Evolutionary conservation across 371 early-diverging fungal species (phyloP).

Genomic region (Apophysomyces elegans): DNA sequence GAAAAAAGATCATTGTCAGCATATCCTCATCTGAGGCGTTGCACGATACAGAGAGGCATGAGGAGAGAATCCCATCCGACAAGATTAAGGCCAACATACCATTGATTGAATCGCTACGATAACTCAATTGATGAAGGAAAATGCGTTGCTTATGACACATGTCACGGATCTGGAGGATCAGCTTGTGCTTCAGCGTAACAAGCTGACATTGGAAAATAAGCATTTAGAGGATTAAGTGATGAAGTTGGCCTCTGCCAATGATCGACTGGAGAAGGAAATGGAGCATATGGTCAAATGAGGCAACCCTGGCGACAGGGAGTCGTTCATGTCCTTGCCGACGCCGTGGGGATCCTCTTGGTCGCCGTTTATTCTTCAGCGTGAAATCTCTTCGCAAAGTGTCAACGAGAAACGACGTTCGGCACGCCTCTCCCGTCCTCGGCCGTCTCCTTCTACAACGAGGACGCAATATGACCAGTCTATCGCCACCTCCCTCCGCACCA

Average conservation of each 20-base stretch:
- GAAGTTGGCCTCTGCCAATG: constrained; percentile 50
- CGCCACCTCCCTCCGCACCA: not conserved
- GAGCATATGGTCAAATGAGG: constrained; percentile 46
- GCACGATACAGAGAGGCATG: not conserved
- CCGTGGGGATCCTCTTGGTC: not conserved
- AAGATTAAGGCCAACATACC: not conserved
- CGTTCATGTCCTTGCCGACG: not conserved
- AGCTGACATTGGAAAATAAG: constrained; percentile 42
- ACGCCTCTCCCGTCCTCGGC: not conserved
- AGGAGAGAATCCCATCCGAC: not conserved
- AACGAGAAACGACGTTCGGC: not conserved
- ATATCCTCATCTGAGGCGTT: too few species aligned
- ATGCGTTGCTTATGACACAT: constrained; percentile 34
- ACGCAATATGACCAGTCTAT: not conserved
- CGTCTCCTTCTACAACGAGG: not conserved
- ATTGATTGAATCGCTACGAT: constrained; percentile 23
- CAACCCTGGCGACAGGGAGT: constrained; percentile 1
- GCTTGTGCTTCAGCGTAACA: constrained; percentile 40
- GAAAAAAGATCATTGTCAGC: too few species aligned
- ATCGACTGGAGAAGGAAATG: constrained; percentile 54
- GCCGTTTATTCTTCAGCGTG: not conserved
- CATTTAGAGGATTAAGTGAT: constrained; percentile 49
- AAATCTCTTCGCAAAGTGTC: not conserved
- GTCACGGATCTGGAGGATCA: constrained; percentile 47
- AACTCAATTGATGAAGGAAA: constrained; percentile 36